Evolutionary conservation across 768 basidiomycete species (phyloP), one percentile per base, ranked within the genome.

Genomic region (Antrodiella citrinella): DNA sequence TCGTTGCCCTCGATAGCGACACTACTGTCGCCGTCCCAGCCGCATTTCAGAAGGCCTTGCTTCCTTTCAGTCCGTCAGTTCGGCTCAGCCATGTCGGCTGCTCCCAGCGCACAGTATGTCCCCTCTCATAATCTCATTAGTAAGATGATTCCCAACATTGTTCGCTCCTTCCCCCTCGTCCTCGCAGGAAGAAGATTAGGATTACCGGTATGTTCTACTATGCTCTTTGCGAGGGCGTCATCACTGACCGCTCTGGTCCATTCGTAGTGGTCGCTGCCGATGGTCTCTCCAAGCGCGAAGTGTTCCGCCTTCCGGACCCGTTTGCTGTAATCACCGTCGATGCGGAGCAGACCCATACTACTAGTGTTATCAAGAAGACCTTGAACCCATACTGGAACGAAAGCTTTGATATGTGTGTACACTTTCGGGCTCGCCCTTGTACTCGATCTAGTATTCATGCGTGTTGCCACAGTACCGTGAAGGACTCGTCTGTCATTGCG

Each of bases 271-370:
- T 99, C 55, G 95, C 96, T 50, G 96, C 92, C 43, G 93, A 96
- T 70, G 87, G 87, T 12, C 72, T 96, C 18, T 86, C 86, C 44
- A 96, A 95, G 72, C 87, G 92, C 51, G 92, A 96, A 72, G 91
- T 95, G 48, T 93, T 96, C 65, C 82, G 94, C 47, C 83, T 97
- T 4, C 96, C 95, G 2, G 94, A 98, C 68, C 95, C 96, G 3
- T 97, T 98, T 65, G 95, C 96, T 4, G 93, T 99, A 61, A 87
- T 99, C 66, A 97, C 95, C 19, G 93, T 98, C 40, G 96, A 99
- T 58, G 91, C 92, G 3, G 93, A 96, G 66, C 94, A 97, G 68
- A 98, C 94, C 0, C 87, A 91, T 58, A 95, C 95, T 1, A 98
- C 94, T 13, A 91, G 88, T 50, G 95, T 95, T 25, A 96, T 98